Base-by-base conservation (phyloP, 176 grass and related monocot genomes). In the Stipa capillata region DNA sequence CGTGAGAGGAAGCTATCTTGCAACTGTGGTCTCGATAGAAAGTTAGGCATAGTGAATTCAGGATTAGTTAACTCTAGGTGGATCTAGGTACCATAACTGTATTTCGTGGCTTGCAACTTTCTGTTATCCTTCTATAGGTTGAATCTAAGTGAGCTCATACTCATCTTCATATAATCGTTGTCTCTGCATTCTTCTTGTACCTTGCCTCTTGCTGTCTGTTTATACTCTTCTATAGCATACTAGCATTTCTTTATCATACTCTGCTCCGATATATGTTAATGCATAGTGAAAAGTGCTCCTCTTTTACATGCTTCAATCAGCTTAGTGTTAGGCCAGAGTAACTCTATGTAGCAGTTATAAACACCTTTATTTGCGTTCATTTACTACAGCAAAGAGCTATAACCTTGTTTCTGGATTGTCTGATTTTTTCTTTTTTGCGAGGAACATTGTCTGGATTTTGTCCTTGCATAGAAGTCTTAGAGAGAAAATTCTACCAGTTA, bases 1-100 rank as follows among this genome's bases (percentile, higher is more conserved):
- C 8, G 6, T 40, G 7, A 8, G 10, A n/a, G 42, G 47, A 23
- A 25, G 61, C 58, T 65, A 47, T 33, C 20, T 56, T 57, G 8
- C 37, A 62, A 36, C 44, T 66, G 49, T 65, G 8, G 13, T 56
- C n/a, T 58, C 12, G 50, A 23, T 75, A 59, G 8, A 31, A 47
- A 29, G 29, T 75, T 25, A 47, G 45, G 54, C 40, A 18, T 20
- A 44, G 40, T 60, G 17, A 60, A 70, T 69, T 84, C 36, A 37
- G 18, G 51, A 40, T 69, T 60, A 62, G 68, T 86, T 60, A 7
- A 51, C 67, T 65, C 84, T 73, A 57, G 45, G 16, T 61, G 8
- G 37, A 17, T 5, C 9, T 8, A 61, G 17, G 11, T 27, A 49
- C 43, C 24, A 40, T 59, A 58, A 45, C 29, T 78, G 5, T 43